These are phyloP conservation scores for Rhizopus delemar DNA, from an alignment of 371 early-diverging fungal species.

Conservation along the genomic window DNA sequence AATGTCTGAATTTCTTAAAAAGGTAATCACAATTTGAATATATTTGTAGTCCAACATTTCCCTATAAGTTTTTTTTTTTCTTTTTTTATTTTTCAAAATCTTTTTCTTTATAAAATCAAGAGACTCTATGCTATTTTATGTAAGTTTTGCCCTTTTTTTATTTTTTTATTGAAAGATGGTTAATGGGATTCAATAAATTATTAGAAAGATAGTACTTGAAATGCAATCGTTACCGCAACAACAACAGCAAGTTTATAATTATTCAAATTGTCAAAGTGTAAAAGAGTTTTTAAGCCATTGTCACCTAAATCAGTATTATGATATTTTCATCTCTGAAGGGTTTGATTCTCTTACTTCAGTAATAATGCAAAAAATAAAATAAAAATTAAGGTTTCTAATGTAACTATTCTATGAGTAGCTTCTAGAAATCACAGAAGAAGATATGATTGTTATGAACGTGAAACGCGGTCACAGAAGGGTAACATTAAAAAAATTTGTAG, in stretches of 20 bases:
- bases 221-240: no score
- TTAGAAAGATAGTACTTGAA: no score
- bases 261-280: conserved; percentile 11
- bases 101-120: no score
- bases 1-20: neutral
- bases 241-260: no score
- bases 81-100: no score
- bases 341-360: conserved; percentile 44
- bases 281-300: conserved; percentile 25
- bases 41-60: neutral
- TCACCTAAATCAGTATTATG: conserved; percentile 33
- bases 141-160: no score
- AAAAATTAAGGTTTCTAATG: conserved; percentile 1
- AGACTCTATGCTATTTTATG: no score
- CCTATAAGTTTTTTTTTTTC: neutral
- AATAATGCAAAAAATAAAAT: conserved; percentile 3
- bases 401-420: conserved; percentile 24
- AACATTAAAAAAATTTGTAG: conserved; percentile 6
- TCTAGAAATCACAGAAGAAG: conserved; percentile 43
- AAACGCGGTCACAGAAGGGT: conserved; percentile 52
- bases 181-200: no score
- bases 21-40: neutral
- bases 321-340: conserved; percentile 37
- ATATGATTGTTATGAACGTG: conserved; percentile 44
- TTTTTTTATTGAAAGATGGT: no score